Evolutionary conservation across 1,284 basidiomycete species (phyloP).

Genomic region (Sanghuangporus weigelae): DNA sequence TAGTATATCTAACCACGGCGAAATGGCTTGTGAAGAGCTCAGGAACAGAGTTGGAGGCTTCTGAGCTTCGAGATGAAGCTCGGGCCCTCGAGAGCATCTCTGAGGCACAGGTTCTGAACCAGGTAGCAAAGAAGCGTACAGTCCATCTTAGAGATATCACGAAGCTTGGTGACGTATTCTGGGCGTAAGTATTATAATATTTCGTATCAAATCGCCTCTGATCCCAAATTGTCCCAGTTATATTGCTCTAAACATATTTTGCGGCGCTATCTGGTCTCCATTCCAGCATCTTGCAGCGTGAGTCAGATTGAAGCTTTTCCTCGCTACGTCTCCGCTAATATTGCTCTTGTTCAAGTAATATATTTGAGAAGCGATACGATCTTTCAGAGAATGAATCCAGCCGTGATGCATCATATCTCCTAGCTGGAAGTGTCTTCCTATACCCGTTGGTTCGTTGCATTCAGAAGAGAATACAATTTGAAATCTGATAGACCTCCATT

Average conservation of each 20-base stretch:
- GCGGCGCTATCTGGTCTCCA: slow-evolving; percentile 74
- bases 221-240: slow-evolving; percentile 38
- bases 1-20: slow-evolving; percentile 58
- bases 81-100: slow-evolving; percentile 39
- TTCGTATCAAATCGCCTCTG: not conserved
- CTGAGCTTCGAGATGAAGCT: slow-evolving; percentile 52
- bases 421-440: slow-evolving; percentile 69
- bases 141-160: slow-evolving; percentile 57
- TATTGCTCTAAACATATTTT: slow-evolving; percentile 65
- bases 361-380: slow-evolving; percentile 64
- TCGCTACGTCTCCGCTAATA: not conserved
- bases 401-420: slow-evolving; percentile 62
- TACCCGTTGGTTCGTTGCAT: slow-evolving; percentile 56
- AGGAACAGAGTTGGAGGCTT: slow-evolving; percentile 58
- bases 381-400: slow-evolving; percentile 59
- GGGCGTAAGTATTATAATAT: slow-evolving; percentile 54
- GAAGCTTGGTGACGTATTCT: slow-evolving; percentile 73
- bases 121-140: slow-evolving; percentile 56
- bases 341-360: slow-evolving; percentile 44
- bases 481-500: not conserved
- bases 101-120: slow-evolving; percentile 59
- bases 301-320: slow-evolving; percentile 23
- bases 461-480: not conserved
- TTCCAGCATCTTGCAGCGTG: slow-evolving; percentile 74
- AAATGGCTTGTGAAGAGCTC: slow-evolving; percentile 57